These are phyloP conservation scores for Immersiporthe knoxdaviesiana DNA, from an alignment of 2,329 filamentous ascomycete genomes.

Conservation along the genomic window DNA sequence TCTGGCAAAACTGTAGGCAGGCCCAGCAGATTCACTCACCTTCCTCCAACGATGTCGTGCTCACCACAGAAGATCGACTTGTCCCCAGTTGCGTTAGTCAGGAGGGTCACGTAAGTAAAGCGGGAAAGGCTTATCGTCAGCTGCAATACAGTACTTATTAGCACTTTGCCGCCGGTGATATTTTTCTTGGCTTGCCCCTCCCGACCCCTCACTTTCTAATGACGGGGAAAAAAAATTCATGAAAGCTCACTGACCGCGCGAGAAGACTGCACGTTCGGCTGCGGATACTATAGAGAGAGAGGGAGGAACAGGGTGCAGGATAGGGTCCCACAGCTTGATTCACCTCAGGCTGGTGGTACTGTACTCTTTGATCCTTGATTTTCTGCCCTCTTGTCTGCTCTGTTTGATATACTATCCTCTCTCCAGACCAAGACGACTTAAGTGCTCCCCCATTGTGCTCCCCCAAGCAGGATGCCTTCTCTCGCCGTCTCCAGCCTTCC, in stretches of 20 bases:
- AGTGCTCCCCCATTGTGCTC: too few relatives aligned
- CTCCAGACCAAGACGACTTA: not conserved
- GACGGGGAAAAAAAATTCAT: conserved; percentile 1
- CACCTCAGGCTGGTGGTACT: not conserved
- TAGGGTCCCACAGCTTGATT: not conserved
- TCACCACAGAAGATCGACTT: not conserved
- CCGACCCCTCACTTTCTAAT: conserved; percentile 8
- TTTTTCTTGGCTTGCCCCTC: too few relatives aligned
- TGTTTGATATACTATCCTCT: not conserved
- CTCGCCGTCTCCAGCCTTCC: conserved; percentile 30
- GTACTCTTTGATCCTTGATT: not conserved
- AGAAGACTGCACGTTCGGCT: not conserved
- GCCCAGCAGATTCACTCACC: not conserved
- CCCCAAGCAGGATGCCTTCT: conserved; percentile 27
- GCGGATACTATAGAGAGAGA: not conserved
- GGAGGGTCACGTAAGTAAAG: conserved; percentile 18
- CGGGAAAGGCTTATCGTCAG: conserved; percentile 1
- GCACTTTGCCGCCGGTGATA: too few relatives aligned
- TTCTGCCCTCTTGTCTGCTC: not conserved
- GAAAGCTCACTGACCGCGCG: not conserved
- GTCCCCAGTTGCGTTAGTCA: conserved; percentile 8
- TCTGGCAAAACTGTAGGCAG: not conserved
- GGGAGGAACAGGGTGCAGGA: not conserved
- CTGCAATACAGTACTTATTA: too few relatives aligned
- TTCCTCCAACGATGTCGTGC: not conserved